Evolutionary conservation across 768 basidiomycete species (phyloP), one percentile per base, ranked within the genome.

Genomic region (Tephrocybe sp.): DNA sequence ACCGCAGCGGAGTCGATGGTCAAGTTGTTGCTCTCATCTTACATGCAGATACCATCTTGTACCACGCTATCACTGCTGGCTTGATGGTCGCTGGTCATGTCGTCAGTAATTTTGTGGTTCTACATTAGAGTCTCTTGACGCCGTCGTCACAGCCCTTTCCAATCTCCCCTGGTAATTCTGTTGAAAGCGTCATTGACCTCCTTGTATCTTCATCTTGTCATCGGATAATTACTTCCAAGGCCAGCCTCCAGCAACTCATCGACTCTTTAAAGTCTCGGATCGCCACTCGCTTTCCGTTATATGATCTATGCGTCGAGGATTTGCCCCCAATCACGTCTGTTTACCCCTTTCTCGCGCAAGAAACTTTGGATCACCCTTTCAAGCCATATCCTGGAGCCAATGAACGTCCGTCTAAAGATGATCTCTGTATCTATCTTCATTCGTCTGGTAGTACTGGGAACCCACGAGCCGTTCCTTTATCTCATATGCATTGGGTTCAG

Each of bases 361-460:
- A 57, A 49, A 51, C 13, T 12, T 31, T 26, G 1, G 20, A 44
- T 13, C 48, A 56, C 38, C 20, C 55, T 8, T 53, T 53, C 34
- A 42, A 57, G 16, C 19, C 9, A 8, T 57, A 57, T 36, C 52
- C 55, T 3, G 12, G 7, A 31, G 34, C 55, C 13, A 8, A 10
- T 1, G 16, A 41, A 35, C 55, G 46, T 17, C 50, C 62, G 0
- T 16, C 12, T 14, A 14, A 46, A 1, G 50, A 65, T 6, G 63
- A 57, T 20, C 34, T 64, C 8, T 40, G 57, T 26, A 39, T 60
- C n/a, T 66, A 65, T 48, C 44, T 72, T 1, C 70, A 73, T 45
- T 75, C 73, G 0, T 72, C 73, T 2, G 72, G 72, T 9, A 72
- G 72, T 42, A 70, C 72, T 0, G 69, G 71, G 1, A 61, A 65